Percentiles rank a stretch among this genome's conserved stretches.
phyloP scores from a whole-genome alignment of 2,329 filamentous ascomycete species.

The Plenodomus lindquistii region DNA sequence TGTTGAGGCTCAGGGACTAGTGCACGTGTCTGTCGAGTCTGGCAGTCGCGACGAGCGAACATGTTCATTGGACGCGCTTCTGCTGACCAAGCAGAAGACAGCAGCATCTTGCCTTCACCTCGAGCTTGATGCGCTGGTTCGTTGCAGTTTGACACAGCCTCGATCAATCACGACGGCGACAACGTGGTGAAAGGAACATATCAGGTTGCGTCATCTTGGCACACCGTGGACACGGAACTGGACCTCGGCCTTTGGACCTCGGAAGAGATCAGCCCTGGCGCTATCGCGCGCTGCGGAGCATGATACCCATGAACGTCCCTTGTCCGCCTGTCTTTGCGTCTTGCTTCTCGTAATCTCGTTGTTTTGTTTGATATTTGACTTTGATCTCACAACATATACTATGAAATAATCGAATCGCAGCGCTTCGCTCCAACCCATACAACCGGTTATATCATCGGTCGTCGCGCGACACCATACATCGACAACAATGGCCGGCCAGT shows the following conservation, averaged over 20 bases:
- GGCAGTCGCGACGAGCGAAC: constrained; percentile 1
- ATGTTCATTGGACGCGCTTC: not conserved
- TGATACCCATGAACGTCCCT: constrained; percentile 13
- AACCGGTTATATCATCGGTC: constrained; percentile 19
- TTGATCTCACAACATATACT: constrained; percentile 5
- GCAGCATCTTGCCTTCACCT: not conserved
- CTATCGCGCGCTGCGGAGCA: constrained; percentile 26
- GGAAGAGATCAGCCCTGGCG: constrained; percentile 37
- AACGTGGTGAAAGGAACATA: constrained; percentile 2
- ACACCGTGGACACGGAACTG: constrained; percentile 7
- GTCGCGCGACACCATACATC: constrained; percentile 7
- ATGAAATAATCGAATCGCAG: constrained; percentile 28
- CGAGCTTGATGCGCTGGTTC: not conserved
- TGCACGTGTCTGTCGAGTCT: constrained; percentile 17
- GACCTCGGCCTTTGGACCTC: constrained; percentile 43
- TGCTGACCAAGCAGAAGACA: not conserved
- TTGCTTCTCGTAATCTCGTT: not conserved
- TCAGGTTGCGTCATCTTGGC: constrained; percentile 13
- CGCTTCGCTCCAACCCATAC: constrained; percentile 15
- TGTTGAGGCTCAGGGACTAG: constrained; percentile 23
- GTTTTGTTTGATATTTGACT: not conserved
- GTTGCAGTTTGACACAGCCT: not conserved
- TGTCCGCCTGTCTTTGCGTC: constrained; percentile 17
- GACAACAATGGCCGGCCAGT: constrained; percentile 56
- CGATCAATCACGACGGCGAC: not conserved